Evolutionary conservation across 495 filamentous ascomycete genomes (phyloP).

Genomic region (Hyaloscypha variabilis): DNA sequence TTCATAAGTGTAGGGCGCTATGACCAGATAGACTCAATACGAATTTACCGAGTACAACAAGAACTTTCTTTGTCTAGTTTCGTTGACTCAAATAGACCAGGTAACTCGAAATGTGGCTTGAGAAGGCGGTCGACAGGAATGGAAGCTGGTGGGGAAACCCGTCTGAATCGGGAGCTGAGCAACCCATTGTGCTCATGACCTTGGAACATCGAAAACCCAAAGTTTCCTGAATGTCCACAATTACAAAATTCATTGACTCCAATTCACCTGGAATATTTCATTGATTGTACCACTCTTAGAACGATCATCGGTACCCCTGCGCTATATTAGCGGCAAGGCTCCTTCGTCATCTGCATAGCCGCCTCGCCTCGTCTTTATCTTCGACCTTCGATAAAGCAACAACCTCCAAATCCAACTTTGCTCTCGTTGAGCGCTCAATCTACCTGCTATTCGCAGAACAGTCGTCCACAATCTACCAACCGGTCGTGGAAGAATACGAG

Average conservation of each 20-base stretch:
- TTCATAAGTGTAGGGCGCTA: neutral
- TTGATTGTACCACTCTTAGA: neutral
- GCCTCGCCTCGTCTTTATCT: constrained; percentile 15
- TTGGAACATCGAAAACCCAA: neutral
- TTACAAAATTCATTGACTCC: neutral
- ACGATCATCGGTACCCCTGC: neutral
- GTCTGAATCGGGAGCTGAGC: neutral
- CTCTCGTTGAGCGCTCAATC: neutral
- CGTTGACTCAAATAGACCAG: neutral
- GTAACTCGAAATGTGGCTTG: constrained; percentile 10
- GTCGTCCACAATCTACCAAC: neutral
- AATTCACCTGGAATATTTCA: neutral
- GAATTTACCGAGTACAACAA: neutral
- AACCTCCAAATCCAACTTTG: constrained; percentile 2
- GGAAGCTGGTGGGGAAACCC: constrained; percentile 7
- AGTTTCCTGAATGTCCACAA: too few relatives aligned
- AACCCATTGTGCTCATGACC: neutral
- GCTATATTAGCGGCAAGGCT: constrained; percentile 6
- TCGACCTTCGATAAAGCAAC: constrained; percentile 5
- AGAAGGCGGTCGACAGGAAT: constrained; percentile 24
- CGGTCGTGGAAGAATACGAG: constrained; percentile 15
- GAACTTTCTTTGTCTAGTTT: neutral
- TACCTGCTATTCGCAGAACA: neutral
- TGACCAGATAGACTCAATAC: neutral
- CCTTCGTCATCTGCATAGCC: constrained; percentile 19